Conservation (phyloP, 1,284 basidiomycete genomes). For the Nidula niveotomentosa region DNA sequence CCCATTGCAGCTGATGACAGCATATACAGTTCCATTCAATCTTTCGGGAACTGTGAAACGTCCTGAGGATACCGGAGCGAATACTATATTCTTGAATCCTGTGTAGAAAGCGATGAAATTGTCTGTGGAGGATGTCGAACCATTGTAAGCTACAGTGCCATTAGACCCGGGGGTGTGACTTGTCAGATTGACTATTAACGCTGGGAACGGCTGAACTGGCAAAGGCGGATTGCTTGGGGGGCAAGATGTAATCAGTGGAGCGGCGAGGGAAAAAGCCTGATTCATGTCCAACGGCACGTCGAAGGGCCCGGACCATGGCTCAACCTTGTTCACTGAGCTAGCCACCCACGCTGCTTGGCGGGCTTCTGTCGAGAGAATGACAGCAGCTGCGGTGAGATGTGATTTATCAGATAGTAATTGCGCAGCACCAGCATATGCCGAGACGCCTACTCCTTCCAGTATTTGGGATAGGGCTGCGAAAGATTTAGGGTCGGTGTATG, state of each 20-base stretch:
- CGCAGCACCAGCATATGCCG: conserved; percentile 58
- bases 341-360: conserved; percentile 50
- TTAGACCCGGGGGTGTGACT: too few species aligned
- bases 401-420: conserved; percentile 38
- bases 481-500: conserved; percentile 44
- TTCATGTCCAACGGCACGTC: conserved; percentile 45
- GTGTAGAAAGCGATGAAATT: too few species aligned
- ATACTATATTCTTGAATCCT: too few species aligned
- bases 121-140: conserved; percentile 4
- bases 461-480: conserved; percentile 54
- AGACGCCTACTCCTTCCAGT: conserved; percentile 53
- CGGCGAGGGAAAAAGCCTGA: conserved; percentile 44
- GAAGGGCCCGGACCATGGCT: conserved; percentile 52
- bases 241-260: conserved; percentile 46
- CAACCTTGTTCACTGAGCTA: conserved; percentile 38
- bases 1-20: too few species aligned
- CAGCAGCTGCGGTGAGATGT: conserved; percentile 36
- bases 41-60: too few species aligned
- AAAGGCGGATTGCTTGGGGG: conserved; percentile 47
- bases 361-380: conserved; percentile 40
- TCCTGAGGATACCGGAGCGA: too few species aligned
- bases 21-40: too few species aligned
- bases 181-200: conserved; percentile 21
- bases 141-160: conserved; percentile 10
- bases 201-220: conserved; percentile 44